Percentiles rank a stretch among this genome's conserved stretches.
Conservation (phyloP, 768 basidiomycete genomes). For the Mrakia frigida region DNA sequence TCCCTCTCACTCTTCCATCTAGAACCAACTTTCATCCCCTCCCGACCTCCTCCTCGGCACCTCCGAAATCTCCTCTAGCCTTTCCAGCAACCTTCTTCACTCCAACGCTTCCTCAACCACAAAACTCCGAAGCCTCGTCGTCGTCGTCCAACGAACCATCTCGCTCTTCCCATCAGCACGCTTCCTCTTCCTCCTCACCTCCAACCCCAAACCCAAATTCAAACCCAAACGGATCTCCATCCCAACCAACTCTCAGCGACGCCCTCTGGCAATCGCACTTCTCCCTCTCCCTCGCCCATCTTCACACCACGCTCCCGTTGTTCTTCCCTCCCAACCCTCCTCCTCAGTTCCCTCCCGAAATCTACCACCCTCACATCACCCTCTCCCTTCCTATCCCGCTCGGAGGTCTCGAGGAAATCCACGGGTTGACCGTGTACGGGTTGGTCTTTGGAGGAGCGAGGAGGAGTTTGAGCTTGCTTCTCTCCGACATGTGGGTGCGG, state of each 20-base stretch:
- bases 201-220: neutral
- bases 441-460: conserved; percentile 7
- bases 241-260: conserved; percentile 17
- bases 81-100: neutral
- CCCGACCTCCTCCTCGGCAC: neutral
- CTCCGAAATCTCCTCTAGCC: neutral
- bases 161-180: neutral
- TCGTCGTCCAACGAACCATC: neutral
- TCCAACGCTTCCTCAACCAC: neutral
- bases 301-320: conserved; percentile 9
- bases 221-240: neutral
- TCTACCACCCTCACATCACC: conserved; percentile 2
- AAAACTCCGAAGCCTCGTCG: neutral
- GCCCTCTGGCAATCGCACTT: conserved; percentile 13
- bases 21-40: neutral
- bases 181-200: neutral
- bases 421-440: neutral
- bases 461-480: neutral
- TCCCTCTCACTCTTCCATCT: neutral
- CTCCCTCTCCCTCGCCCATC: conserved; percentile 8
- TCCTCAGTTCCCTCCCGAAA: conserved; percentile 12
- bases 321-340: conserved; percentile 18
- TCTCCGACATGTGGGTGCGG: conserved; percentile 8
- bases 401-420: neutral
- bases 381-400: conserved; percentile 1